Evolutionary conservation across 1,284 basidiomycete species (phyloP), one percentile per base, ranked within the genome.

Genomic region (Trichosporon ovoides): DNA sequence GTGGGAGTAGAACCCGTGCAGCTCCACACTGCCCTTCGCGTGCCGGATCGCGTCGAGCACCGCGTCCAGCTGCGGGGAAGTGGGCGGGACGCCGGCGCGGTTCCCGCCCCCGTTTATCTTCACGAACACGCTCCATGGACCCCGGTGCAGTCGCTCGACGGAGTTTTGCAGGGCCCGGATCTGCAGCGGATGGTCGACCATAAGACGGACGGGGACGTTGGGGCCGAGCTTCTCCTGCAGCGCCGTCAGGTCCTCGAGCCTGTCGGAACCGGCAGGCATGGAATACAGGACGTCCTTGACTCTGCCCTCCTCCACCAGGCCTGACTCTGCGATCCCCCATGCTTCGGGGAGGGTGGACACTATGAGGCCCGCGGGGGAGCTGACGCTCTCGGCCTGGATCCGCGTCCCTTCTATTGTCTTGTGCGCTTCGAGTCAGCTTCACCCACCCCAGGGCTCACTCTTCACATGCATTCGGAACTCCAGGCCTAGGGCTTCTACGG

Each of bases 1-100:
- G 65, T 74, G 90, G 52, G 83, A 85, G 68, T 93, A 93, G 75
- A 92, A 91, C 5, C 91, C 89, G 71, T 84, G 84, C n/a, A 92
- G 77, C 2, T 81, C 81, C 35, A 89, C 79, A 0, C 28, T 19
- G 3, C 11, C 19, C 3, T 12, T 22, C 3, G 53, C 48, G 3
- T 72, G 72, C 34, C 85, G 75, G 6, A 85, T 76, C 2, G 75
- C 69, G 38, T 74, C 75, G 36, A 92, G 70, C 48, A 92, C 79
- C 3, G 77, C 71, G 51, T 80, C 77, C 68, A 93, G 86, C 13
- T 74, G 22, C 22, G 24, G 22, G 2, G 22, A 28, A 10, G n/a
- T 22, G 0, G 84, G 82, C 6, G 80, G 76, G 4, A 87, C 79
- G n/a, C 91, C 91, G n/a, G 90, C 89, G 46, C 91, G 88, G 87